Conservation (phyloP, 345 rosid species). For the Eucalyptus marginata region DNA sequence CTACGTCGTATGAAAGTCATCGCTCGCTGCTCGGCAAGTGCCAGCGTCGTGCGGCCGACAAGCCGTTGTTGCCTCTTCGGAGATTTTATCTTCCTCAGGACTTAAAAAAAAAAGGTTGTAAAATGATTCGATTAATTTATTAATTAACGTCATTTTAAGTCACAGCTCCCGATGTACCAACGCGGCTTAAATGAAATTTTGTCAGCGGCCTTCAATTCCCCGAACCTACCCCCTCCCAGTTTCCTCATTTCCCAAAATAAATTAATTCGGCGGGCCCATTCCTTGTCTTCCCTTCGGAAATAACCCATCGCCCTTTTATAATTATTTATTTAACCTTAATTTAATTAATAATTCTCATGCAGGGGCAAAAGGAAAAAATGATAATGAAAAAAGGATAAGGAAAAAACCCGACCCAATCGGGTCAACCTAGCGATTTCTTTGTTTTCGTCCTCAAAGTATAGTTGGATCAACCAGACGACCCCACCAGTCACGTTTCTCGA, state of each 20-base stretch:
- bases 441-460: background rate
- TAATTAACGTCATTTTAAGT: background rate
- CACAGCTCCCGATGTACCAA: background rate
- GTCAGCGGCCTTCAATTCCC: background rate
- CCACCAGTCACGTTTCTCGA: background rate
- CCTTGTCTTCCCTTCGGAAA: background rate
- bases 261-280: background rate
- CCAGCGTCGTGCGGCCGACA: background rate
- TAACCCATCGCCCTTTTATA: background rate
- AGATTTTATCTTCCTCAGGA: background rate
- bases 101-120: background rate
- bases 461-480: background rate
- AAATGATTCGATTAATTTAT: background rate
- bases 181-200: background rate
- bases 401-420: background rate
- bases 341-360: background rate
- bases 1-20: background rate
- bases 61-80: background rate
- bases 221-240: background rate
- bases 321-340: background rate
- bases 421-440: constrained; percentile 10
- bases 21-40: background rate
- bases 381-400: background rate
- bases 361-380: background rate
- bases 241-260: background rate